Evolutionary conservation across 148 eudicot genomes (phyloP), one percentile per base, ranked within the genome.

Genomic region (Camellia japonica): DNA sequence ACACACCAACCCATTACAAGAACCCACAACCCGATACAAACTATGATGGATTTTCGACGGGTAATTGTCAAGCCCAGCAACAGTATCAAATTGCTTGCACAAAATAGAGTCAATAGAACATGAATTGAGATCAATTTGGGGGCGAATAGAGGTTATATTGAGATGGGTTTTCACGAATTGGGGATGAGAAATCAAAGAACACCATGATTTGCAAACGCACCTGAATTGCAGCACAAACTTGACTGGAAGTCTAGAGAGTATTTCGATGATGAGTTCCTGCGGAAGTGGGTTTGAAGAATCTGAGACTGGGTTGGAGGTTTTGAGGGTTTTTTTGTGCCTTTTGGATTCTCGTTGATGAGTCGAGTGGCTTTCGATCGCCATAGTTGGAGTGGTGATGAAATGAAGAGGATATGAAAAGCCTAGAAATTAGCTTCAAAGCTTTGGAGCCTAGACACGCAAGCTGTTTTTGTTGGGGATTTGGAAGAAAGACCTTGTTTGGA

Each of bases 131-230:
- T 51, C 42, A 6, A 65, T 43, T 7, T 54, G 49, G 5, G 81
- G 85, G 68, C 12, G 47, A 60, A 23, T 19, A 47, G 20, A 44
- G 58, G 72, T 47, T 77, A 73, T 16, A 20, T 9, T 60, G 59
- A 87, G 79, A 72, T 90, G 90, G 61, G 78, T 44, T 41, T 82
- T 83, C 41, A 80, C 71, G 75, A 90, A 90, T n/a, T 69, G 38
- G 7, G 86, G 84, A 58, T 76, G 63, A 4, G 86, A 81, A 68
- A 90, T 90, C 41, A 83, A 51, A 30, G 77, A 67, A 46, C 41
- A 74, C 88, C 85, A 85, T 23, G 55, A 66, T 71, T 82, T 82
- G 12, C 77, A 82, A 73, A 85, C 83, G n/a, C 78, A 77, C 71
- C 20, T 86, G 81, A 74, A 80, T 46, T 51, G 82, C 73, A 73